Evolutionary conservation across 2,329 filamentous ascomycete genomes (phyloP).

Genomic region (Talaromyces sp.): DNA sequence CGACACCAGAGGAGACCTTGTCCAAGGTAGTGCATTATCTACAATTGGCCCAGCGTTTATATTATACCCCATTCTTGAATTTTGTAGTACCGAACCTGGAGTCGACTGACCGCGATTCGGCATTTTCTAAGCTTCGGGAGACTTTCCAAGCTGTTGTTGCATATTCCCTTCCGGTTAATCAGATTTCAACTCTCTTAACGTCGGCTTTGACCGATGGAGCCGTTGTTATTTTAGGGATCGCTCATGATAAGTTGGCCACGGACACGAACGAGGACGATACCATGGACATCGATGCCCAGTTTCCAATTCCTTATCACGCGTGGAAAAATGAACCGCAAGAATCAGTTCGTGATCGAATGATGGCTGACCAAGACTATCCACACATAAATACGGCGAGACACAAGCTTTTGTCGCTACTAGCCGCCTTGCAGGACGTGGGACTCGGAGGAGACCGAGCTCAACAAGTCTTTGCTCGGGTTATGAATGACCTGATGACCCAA

Average conservation of each 20-base stretch:
- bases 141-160: constrained; percentile 45
- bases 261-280: constrained; percentile 24
- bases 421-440: constrained; percentile 48
- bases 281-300: constrained; percentile 35
- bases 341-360: constrained; percentile 22
- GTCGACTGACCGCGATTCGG: constrained; percentile 22
- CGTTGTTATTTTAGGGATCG: constrained; percentile 38
- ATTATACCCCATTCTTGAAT: constrained; percentile 32
- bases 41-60: constrained; percentile 32
- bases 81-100: constrained; percentile 28
- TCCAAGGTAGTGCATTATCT: constrained; percentile 31
- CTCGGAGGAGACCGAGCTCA: constrained; percentile 53
- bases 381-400: constrained; percentile 28
- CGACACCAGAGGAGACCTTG: constrained; percentile 21
- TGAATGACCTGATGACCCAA: constrained; percentile 54
- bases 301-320: constrained; percentile 32
- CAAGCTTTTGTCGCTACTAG: constrained; percentile 37
- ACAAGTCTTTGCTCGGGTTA: constrained; percentile 54
- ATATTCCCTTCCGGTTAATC: constrained; percentile 41
- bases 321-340: constrained; percentile 32
- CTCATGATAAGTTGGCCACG: constrained; percentile 18
- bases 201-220: constrained; percentile 43
- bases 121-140: constrained; percentile 34
- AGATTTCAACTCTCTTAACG: constrained; percentile 41
- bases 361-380: constrained; percentile 27